Evolutionary conservation across 495 filamentous ascomycete genomes (phyloP), one percentile per base, ranked within the genome.

Genomic region (Daldinia caldariorum): DNA sequence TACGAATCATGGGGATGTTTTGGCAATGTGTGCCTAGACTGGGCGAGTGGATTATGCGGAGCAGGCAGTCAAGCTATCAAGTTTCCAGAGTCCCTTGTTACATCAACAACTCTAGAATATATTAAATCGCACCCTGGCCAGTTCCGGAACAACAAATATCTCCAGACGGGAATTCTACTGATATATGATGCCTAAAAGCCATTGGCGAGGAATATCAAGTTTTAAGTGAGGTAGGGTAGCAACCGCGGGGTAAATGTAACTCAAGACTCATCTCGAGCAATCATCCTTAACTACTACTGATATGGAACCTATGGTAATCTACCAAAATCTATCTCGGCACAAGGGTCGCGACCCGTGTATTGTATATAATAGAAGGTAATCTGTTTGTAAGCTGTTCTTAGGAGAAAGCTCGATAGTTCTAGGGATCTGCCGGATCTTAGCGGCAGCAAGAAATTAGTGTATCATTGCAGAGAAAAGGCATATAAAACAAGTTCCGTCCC

Each of bases 231-330:
- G 12, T 32, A 22, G 18, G 31, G n/a, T 39, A 38, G 14, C 22
- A 34, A 61, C 49, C 67, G 67, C 68, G 68, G 68, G 68, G 68
- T 66, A 66, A 50, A 66, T 66, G 62, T 34, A 62, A 66, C 62
- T 16, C 37, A 53, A 63, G 34, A 58, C 31, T 65, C 32, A 53
- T 34, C 41, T 18, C 56, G 20, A 16, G 50, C 20, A 49, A 66
- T 39, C 9, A 50, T 5, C 9, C 29, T 64, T 35, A 31, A 57
- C 53, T 47, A 53, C 22, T 20, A 34, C 8, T 12, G 49, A 49
- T 49, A 57, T 39, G 29, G 53, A 1, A 18, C 22, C 50, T 35
- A 31, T 18, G 9, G 39, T 41, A 59, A 32, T 29, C 37, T 66
- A 47, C 49, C 6, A 22, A 53, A 13, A 39, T 57, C 13, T 34